These are phyloP conservation scores for Bimuria novae-zelandiae DNA, from an alignment of 2,329 filamentous ascomycete species.

Conservation along the genomic window DNA sequence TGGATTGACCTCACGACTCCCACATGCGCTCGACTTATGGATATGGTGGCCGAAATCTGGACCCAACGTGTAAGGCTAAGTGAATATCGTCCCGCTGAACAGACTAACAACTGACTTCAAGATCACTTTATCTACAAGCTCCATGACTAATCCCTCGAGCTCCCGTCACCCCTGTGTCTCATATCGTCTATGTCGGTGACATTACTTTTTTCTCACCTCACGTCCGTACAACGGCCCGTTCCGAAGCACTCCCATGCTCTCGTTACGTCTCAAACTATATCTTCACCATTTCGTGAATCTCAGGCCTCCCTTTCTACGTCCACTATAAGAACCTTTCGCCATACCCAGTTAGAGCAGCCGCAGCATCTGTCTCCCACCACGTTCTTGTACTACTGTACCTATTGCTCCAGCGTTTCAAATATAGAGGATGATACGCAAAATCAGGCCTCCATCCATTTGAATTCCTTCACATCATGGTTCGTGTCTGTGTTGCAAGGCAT, in stretches of 20 bases:
- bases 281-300: background rate
- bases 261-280: background rate
- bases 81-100: too few species aligned
- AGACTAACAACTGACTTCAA: too few species aligned
- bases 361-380: background rate
- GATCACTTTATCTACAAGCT: too few species aligned
- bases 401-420: background rate
- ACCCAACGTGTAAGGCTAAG: too few species aligned
- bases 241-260: constrained; percentile 1
- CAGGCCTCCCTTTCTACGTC: background rate
- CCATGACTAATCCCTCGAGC: too few species aligned
- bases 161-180: too few species aligned
- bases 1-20: too few species aligned
- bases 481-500: background rate
- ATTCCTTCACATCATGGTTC: background rate
- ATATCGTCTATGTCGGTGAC: too few species aligned
- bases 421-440: background rate
- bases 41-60: too few species aligned
- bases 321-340: background rate
- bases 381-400: background rate
- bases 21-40: too few species aligned
- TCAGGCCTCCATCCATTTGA: background rate
- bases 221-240: background rate
- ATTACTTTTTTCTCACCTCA: background rate
- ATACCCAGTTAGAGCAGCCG: background rate